Conservation (phyloP, 2,329 filamentous ascomycete species). For the Ascochyta koolunga region DNA sequence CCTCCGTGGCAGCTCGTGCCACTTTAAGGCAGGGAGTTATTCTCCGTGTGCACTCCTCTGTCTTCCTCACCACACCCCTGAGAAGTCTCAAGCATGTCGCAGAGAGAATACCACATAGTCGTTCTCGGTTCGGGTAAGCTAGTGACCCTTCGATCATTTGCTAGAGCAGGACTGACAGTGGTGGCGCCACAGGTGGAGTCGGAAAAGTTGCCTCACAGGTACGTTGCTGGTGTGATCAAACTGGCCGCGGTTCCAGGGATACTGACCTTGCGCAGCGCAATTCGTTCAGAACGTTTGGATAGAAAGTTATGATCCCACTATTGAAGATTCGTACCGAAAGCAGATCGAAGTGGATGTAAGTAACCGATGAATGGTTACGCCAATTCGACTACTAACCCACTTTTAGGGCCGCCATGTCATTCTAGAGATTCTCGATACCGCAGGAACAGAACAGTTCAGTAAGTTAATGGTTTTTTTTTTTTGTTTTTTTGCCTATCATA, state of each 20-base stretch:
- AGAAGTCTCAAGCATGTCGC: conserved; percentile 42
- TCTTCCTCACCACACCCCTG: conserved; percentile 16
- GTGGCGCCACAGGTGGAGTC: conserved; percentile 71
- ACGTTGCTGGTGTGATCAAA: conserved; percentile 36
- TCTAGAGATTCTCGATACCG: conserved; percentile 89
- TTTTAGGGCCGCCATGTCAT: conserved; percentile 82
- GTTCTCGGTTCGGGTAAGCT: conserved; percentile 50
- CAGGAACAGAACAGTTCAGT: conserved; percentile 93
- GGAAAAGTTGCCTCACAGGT: conserved; percentile 92
- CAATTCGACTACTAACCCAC: conserved; percentile 18
- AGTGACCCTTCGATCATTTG: conserved; percentile 19
- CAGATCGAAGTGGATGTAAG: conserved; percentile 79
- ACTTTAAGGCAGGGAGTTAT: conserved; percentile 27
- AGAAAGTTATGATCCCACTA: conserved; percentile 71
- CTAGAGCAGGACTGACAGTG: conserved; percentile 31
- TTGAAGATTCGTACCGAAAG: conserved; percentile 67
- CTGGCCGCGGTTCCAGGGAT: not conserved
- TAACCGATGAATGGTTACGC: conserved; percentile 26
- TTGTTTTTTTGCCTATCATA: not conserved
- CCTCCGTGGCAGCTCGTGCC: conserved; percentile 39
- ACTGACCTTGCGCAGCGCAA: conserved; percentile 63
- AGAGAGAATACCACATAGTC: conserved; percentile 53
- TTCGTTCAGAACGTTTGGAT: conserved; percentile 96
- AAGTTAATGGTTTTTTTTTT: conserved; percentile 47
- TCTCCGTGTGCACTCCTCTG: conserved; percentile 18